These are phyloP conservation scores for Fragaria vesca DNA, from an alignment of 306 rosid species.

Conservation along the genomic window DNA sequence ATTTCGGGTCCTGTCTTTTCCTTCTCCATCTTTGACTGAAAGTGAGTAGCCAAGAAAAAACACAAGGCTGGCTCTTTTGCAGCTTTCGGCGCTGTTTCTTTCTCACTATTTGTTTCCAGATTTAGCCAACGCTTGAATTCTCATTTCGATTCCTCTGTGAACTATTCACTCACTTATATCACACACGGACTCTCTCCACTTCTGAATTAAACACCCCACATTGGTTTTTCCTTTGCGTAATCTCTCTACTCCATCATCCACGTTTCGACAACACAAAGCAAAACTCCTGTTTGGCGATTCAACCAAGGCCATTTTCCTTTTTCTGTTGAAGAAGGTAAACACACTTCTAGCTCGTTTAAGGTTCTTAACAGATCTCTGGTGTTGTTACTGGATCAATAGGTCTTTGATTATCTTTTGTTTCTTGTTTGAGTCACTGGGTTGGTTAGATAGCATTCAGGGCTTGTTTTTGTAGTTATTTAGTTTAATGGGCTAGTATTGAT, in stretches of 20 bases:
- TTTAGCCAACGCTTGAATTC: constrained; percentile 29
- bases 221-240: not conserved
- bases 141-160: constrained; percentile 3
- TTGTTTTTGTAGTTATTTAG: constrained; percentile 13
- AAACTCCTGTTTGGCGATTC: not conserved
- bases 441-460: constrained; percentile 27
- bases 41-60: constrained; percentile 29
- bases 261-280: not conserved
- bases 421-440: constrained; percentile 6
- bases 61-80: constrained; percentile 28
- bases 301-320: not conserved
- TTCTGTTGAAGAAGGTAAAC: constrained; percentile 29
- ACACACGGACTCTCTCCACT: constrained; percentile 3
- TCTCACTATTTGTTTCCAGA: constrained; percentile 23
- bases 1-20: constrained; percentile 39
- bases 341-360: constrained; percentile 10
- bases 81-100: constrained; percentile 78
- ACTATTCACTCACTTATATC: not conserved
- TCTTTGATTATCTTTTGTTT: not conserved
- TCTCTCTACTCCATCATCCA: not conserved
- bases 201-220: not conserved
- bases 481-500: constrained; percentile 32
- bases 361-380: constrained; percentile 33
- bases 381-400: constrained; percentile 49
- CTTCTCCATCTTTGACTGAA: constrained; percentile 40